phyloP scores from a whole-genome alignment of 1,284 basidiomycete species.

The Cryptococcus sp. region DNA sequence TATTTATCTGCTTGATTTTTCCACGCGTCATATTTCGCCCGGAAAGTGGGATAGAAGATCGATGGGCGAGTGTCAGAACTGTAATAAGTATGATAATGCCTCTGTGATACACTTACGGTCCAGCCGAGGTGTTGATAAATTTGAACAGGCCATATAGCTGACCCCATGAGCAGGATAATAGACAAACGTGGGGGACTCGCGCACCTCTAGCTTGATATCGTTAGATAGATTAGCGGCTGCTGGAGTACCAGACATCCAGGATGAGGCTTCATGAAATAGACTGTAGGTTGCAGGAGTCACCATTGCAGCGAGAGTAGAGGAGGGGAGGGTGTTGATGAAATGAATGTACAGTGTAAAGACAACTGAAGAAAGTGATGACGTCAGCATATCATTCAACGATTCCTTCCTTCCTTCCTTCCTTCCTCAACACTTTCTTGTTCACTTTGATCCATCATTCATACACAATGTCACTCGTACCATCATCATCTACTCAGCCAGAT shows the following conservation, averaged over 20 bases:
- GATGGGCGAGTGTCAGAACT: slow-evolving; percentile 63
- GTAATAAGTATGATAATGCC: not conserved
- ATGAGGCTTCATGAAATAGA: slow-evolving; percentile 26
- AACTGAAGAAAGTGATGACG: not conserved
- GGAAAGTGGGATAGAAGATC: slow-evolving; percentile 70
- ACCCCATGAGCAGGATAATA: not conserved
- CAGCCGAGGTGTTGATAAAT: slow-evolving; percentile 53
- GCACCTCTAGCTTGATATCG: slow-evolving; percentile 38
- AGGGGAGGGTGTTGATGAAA: not conserved
- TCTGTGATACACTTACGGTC: slow-evolving; percentile 24
- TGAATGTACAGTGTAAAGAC: not conserved
- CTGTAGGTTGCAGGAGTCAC: too few species aligned
- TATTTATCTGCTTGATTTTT: slow-evolving; percentile 55
- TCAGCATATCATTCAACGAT: not conserved
- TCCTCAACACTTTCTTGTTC: not conserved
- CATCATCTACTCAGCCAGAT: too few species aligned
- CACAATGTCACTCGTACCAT: too few species aligned
- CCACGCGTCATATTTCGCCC: slow-evolving; percentile 90
- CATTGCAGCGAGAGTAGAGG: not conserved
- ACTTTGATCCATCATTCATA: not conserved
- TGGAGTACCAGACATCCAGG: slow-evolving; percentile 30
- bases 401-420: not conserved
- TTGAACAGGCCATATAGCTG: slow-evolving; percentile 88
- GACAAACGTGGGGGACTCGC: not conserved
- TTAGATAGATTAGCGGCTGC: slow-evolving; percentile 28